Conservation (phyloP, 139 green algal genomes). For the Mesotaenium endlicherianum region DNA sequence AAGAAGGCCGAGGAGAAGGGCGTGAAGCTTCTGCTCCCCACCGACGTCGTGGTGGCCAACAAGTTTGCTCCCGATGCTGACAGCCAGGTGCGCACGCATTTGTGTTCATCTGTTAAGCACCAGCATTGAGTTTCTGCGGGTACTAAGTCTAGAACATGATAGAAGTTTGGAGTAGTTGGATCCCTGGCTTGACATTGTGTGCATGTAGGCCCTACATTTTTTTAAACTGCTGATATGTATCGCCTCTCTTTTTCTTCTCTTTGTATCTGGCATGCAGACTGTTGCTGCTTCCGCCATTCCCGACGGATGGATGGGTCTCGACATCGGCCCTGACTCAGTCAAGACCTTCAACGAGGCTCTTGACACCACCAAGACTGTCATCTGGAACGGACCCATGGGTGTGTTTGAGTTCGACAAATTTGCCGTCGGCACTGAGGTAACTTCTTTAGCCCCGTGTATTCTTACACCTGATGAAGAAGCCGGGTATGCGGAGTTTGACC, state of each 20-base stretch:
- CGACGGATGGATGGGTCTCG: conserved; percentile 98
- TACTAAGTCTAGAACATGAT: too few species aligned
- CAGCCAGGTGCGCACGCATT: conserved; percentile 58
- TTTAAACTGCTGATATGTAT: neutral
- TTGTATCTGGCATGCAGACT: conserved; percentile 10
- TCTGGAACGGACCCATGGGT: conserved; percentile 98
- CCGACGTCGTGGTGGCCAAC: conserved; percentile 92
- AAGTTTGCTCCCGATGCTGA: conserved; percentile 92
- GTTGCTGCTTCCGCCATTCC: conserved; percentile 80
- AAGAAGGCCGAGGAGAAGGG: conserved; percentile 74
- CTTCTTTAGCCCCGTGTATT: neutral
- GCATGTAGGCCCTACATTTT: neutral
- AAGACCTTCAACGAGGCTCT: conserved; percentile 82
- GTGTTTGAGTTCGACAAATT: conserved; percentile 98
- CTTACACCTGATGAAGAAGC: neutral
- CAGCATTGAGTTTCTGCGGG: too few species aligned
- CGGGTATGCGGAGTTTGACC: too few species aligned
- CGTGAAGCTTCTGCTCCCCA: conserved; percentile 92
- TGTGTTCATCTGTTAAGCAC: neutral
- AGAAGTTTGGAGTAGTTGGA: too few species aligned
- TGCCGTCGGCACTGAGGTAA: conserved; percentile 78
- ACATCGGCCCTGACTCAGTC: conserved; percentile 89
- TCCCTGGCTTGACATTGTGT: too few species aligned
- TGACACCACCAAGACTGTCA: conserved; percentile 87
- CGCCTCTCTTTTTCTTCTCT: neutral